These are phyloP conservation scores for Cercospora sp. DNA, from an alignment of 2,329 filamentous ascomycete species.

Conservation along the genomic window DNA sequence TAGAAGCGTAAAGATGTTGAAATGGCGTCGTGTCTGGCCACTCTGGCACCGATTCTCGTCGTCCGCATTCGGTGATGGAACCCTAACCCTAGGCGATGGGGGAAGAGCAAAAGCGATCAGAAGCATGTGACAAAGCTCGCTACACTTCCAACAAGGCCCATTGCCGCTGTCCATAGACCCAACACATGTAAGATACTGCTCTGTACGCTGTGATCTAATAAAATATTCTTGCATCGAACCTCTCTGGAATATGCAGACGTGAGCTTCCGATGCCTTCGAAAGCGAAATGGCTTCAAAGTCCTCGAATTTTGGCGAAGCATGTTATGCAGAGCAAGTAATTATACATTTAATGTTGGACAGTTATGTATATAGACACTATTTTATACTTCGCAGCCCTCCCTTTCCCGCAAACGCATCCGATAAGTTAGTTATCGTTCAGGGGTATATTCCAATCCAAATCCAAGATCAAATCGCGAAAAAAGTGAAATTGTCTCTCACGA, in stretches of 20 bases:
- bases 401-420: not conserved
- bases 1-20: not conserved
- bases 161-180: not conserved
- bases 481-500: not conserved
- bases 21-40: not conserved
- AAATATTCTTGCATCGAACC: not conserved
- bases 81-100: not conserved
- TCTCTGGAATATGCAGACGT: not conserved
- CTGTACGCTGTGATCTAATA: not conserved
- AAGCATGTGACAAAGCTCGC: not conserved
- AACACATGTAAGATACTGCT: not conserved
- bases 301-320: not conserved
- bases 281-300: too few species aligned
- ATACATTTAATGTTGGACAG: not conserved
- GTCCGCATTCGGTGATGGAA: not conserved
- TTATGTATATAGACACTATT: not conserved
- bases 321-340: not conserved
- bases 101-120: not conserved
- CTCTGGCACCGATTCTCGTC: not conserved
- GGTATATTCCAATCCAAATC: not conserved
- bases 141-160: not conserved
- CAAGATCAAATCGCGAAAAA: not conserved
- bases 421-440: not conserved
- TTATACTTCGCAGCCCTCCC: not conserved
- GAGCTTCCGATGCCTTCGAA: not conserved